Conservation (phyloP, 192 early-diverging fungal genomes). For the Entrophospora sp. region DNA sequence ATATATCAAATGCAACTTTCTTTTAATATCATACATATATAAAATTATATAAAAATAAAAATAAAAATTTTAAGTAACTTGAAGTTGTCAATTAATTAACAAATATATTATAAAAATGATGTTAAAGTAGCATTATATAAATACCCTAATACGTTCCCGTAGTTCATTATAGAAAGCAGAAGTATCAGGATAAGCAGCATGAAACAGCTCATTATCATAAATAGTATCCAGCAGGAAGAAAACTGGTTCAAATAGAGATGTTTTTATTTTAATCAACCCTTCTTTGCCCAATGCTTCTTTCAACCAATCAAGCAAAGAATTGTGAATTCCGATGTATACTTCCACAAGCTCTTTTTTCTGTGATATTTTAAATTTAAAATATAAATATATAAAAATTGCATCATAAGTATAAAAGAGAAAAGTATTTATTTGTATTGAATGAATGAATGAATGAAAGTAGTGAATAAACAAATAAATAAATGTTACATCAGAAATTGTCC, state of each 20-base stretch:
- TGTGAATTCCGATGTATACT: conserved; percentile 7
- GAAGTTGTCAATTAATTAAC: too few relatives aligned
- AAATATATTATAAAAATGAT: too few relatives aligned
- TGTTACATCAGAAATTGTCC: conserved; percentile 54
- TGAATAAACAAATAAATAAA: too few relatives aligned
- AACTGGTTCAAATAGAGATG: not conserved
- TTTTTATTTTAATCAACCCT: not conserved
- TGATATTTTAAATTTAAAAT: too few relatives aligned
- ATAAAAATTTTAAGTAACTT: not conserved
- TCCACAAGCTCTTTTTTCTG: conserved; percentile 16
- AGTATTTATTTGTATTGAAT: too few relatives aligned
- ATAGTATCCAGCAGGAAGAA: not conserved
- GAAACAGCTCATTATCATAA: conserved; percentile 14
- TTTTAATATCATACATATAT: not conserved
- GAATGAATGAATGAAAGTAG: too few relatives aligned
- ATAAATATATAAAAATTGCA: too few relatives aligned
- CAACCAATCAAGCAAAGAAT: not conserved
- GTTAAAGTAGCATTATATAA: too few relatives aligned
- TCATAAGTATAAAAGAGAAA: too few relatives aligned
- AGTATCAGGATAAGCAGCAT: not conserved
- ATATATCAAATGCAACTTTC: conserved; percentile 4
- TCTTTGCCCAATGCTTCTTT: not conserved
- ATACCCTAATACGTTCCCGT: conserved; percentile 1
- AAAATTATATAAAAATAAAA: not conserved
- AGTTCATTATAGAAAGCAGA: conserved; percentile 5